These are phyloP conservation scores for Grosmannia serpens DNA, from an alignment of 2,329 filamentous ascomycete genomes.

Conservation along the genomic window DNA sequence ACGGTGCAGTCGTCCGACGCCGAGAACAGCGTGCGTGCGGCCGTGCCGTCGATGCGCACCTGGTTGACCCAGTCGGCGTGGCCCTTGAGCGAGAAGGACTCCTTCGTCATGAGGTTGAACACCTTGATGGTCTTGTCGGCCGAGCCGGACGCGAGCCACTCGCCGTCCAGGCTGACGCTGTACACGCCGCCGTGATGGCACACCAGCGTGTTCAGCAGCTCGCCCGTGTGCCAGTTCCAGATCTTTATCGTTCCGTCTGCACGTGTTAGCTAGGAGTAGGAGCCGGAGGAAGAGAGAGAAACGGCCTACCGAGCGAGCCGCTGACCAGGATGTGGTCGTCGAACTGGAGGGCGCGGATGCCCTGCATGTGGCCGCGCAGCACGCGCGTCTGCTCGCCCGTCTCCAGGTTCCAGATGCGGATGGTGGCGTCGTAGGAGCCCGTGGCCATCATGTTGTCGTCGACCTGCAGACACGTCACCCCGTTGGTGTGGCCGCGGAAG, in stretches of 20 bases:
- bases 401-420: conserved; percentile 93
- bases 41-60: conserved; percentile 66
- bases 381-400: conserved; percentile 81
- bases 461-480: conserved; percentile 57
- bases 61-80: conserved; percentile 95
- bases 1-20: conserved; percentile 89
- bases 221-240: conserved; percentile 93
- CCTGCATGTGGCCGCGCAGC: conserved; percentile 67
- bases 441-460: conserved; percentile 81
- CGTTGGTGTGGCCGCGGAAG: conserved; percentile 79
- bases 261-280: not conserved
- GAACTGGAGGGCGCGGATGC: conserved; percentile 84
- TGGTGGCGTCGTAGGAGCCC: conserved; percentile 87
- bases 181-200: conserved; percentile 77
- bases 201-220: conserved; percentile 69
- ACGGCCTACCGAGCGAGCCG: conserved; percentile 48
- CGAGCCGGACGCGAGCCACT: conserved; percentile 77
- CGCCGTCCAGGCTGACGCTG: conserved; percentile 74
- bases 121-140: conserved; percentile 84
- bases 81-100: conserved; percentile 67
- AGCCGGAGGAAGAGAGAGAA: not conserved
- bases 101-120: conserved; percentile 81
- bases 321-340: conserved; percentile 86
- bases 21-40: conserved; percentile 77
- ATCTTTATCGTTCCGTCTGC: conserved; percentile 61